Conservation (phyloP, 805 yeast species). For the Tetrapisispora namnaoensis region DNA sequence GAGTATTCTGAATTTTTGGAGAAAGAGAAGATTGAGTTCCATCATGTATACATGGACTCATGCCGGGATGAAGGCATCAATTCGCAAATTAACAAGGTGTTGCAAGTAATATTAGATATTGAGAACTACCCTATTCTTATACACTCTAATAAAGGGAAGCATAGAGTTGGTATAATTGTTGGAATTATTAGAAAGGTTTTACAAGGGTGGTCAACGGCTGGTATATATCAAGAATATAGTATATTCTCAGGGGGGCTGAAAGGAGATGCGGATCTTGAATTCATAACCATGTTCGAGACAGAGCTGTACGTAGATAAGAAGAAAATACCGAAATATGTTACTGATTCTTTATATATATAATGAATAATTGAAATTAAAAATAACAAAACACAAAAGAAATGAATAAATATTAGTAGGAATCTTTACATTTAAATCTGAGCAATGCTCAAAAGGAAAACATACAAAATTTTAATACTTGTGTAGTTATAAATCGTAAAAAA, state of each 20-base stretch:
- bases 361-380: background rate
- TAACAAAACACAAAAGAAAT: background rate
- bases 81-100: constrained; percentile 45
- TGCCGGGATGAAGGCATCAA: constrained; percentile 68
- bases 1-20: constrained; percentile 66
- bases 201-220: constrained; percentile 91
- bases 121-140: constrained; percentile 79
- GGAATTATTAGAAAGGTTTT: constrained; percentile 77
- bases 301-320: constrained; percentile 38
- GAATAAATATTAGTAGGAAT: background rate
- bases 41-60: constrained; percentile 55
- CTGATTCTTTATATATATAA: background rate
- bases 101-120: constrained; percentile 46
- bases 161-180: constrained; percentile 86
- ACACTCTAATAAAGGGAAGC: constrained; percentile 97
- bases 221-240: constrained; percentile 88
- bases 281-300: constrained; percentile 75
- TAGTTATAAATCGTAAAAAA: background rate
- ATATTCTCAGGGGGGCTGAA: constrained; percentile 82
- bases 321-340: constrained; percentile 56
- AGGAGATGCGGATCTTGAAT: constrained; percentile 84
- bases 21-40: constrained; percentile 42
- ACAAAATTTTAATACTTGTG: background rate
- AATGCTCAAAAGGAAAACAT: background rate
- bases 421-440: background rate